A percentile compares a stretch with the other conserved stretches of the same genome.
Conservation (phyloP, 139 green algal genomes). For the Chlorella sp. region DNA sequence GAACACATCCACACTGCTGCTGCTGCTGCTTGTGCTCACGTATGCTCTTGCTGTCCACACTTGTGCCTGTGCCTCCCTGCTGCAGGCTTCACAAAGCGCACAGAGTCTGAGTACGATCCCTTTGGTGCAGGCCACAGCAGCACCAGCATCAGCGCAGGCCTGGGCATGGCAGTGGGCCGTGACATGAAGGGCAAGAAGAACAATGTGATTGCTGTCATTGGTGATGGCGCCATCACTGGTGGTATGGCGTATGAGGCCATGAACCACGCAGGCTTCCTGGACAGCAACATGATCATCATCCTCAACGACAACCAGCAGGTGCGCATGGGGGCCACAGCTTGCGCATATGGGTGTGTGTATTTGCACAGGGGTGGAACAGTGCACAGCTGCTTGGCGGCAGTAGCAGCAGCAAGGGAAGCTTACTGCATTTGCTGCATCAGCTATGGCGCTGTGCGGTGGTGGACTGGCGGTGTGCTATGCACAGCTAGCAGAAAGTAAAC, state of each 20-base stretch:
- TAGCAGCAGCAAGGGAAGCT: no score
- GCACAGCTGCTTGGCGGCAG: no score
- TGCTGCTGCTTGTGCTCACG: no score
- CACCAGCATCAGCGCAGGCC: constrained; percentile 89
- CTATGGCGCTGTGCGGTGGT: no score
- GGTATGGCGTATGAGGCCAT: constrained; percentile 99
- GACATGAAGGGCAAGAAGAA: constrained; percentile 74
- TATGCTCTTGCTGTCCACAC: no score
- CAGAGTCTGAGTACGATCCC: constrained; percentile 91
- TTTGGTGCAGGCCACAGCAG: constrained; percentile 97
- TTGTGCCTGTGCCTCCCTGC: no score
- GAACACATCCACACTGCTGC: no score
- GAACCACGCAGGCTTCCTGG: constrained; percentile 99
- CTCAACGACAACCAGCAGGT: constrained; percentile 99
- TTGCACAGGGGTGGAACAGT: not conserved
- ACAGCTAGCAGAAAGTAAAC: no score
- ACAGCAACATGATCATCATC: constrained; percentile 99
- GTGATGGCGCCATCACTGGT: constrained; percentile 97
- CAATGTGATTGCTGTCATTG: constrained; percentile 86
- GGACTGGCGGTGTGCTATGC: no score
- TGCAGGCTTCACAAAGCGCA: constrained; percentile 93
- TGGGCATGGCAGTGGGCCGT: constrained; percentile 95
- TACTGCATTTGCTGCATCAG: no score
- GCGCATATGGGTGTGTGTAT: not conserved
- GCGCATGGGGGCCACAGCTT: no score